Evolutionary conservation across 1,139 yeast species (phyloP).

Genomic region (Taiozyma sp.): DNA sequence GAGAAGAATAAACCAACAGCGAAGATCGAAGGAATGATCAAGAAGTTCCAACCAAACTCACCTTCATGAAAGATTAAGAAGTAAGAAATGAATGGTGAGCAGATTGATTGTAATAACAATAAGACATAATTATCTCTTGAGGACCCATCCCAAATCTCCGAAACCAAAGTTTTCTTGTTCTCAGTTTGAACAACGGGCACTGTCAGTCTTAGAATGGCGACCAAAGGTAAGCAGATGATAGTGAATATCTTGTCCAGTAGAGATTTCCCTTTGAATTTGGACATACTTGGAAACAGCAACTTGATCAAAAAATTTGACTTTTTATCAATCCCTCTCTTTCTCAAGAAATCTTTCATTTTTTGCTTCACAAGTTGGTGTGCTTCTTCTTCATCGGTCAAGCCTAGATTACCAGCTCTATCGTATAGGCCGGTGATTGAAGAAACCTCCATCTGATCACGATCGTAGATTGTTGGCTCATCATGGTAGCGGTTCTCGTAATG

Average conservation of each 20-base stretch:
- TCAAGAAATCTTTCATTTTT: not conserved
- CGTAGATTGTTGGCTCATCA: conserved; percentile 7
- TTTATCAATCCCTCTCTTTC: not conserved
- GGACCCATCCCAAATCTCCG: not conserved
- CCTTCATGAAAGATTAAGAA: conserved; percentile 17
- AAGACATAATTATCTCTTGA: conserved; percentile 7
- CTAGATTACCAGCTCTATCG: not conserved
- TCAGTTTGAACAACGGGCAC: conserved; percentile 41
- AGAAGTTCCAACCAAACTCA: conserved; percentile 3
- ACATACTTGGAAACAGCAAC: conserved; percentile 26
- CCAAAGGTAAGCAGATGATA: conserved; percentile 39
- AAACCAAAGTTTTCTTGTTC: conserved; percentile 9
- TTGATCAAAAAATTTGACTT: not conserved
- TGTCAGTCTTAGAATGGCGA: conserved; percentile 40
- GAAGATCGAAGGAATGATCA: conserved; percentile 6
- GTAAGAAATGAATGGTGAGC: conserved; percentile 17
- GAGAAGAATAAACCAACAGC: conserved; percentile 7
- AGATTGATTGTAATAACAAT: conserved; percentile 17
- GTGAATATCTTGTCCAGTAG: conserved; percentile 25
- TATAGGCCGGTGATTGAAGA: not conserved
- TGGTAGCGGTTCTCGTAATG: conserved; percentile 4
- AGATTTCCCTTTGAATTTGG: conserved; percentile 19
- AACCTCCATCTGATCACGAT: not conserved
- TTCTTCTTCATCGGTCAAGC: conserved; percentile 3
- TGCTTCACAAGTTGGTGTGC: conserved; percentile 1